Percentiles rank a stretch among this genome's conserved stretches.
These are phyloP conservation scores for Phaffomyces thermotolerans DNA, from an alignment of 805 yeast genomes.

Conservation along the genomic window DNA sequence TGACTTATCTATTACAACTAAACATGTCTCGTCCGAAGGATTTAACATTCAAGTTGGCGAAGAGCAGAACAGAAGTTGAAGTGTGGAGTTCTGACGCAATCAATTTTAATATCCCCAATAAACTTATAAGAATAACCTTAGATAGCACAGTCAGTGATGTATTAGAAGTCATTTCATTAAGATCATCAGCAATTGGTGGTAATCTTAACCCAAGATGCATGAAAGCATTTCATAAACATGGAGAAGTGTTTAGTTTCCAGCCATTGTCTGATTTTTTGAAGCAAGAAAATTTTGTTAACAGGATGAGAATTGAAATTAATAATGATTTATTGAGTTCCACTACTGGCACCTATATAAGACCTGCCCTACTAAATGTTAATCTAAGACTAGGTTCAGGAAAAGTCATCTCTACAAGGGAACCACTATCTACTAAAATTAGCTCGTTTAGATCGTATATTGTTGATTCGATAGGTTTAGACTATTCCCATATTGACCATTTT, in stretches of 20 bases:
- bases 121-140: constrained; percentile 16
- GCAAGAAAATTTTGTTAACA: constrained; percentile 5
- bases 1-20: not conserved
- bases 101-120: constrained; percentile 13
- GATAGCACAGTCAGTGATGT: constrained; percentile 22
- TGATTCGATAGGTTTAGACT: constrained; percentile 11
- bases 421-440: constrained; percentile 9
- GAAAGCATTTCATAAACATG: constrained; percentile 7
- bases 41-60: constrained; percentile 13
- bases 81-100: constrained; percentile 18
- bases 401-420: constrained; percentile 8
- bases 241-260: constrained; percentile 12
- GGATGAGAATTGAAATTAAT: constrained; percentile 19
- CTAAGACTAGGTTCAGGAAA: constrained; percentile 17
- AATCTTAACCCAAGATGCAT: constrained; percentile 14
- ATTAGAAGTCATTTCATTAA: constrained; percentile 16
- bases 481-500: constrained; percentile 12
- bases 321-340: constrained; percentile 2
- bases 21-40: constrained; percentile 16
- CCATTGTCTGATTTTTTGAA: constrained; percentile 12
- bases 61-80: constrained; percentile 7
- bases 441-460: constrained; percentile 13
- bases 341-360: constrained; percentile 3
- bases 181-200: constrained; percentile 13
- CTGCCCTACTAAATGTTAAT: constrained; percentile 14